Conservation (phyloP, 306 rosid genomes). For the Carpinus fangiana region DNA sequence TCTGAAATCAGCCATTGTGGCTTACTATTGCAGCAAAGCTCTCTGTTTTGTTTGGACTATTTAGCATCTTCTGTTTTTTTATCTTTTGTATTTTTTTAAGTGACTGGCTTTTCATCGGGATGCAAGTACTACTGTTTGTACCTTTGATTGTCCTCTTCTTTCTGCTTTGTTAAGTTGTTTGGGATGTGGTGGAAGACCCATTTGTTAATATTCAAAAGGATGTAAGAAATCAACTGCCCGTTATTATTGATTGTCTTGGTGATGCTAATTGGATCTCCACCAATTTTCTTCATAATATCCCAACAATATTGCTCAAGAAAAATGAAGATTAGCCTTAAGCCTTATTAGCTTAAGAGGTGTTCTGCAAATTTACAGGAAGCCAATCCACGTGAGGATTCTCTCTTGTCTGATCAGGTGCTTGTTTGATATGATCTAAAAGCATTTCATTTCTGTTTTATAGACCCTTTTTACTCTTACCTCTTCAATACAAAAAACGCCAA, state of each 20-base stretch:
- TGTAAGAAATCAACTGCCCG: neutral
- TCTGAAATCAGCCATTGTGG: conserved; percentile 10
- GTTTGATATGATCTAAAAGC: too few relatives aligned
- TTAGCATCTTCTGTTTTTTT: conserved; percentile 19
- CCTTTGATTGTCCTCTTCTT: neutral
- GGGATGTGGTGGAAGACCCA: neutral
- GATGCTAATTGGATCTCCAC: neutral
- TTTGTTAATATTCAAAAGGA: neutral
- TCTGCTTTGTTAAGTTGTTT: neutral
- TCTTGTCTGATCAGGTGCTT: too few relatives aligned
- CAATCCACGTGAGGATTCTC: too few relatives aligned
- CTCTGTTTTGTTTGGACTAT: conserved; percentile 24
- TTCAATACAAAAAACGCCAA: neutral
- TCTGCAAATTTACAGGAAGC: too few relatives aligned
- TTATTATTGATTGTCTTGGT: neutral
- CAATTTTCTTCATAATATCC: neutral
- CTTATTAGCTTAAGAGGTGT: too few relatives aligned
- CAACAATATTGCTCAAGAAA: neutral
- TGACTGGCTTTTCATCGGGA: neutral
- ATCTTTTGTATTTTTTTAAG: conserved; percentile 14
- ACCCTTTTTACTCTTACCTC: neutral
- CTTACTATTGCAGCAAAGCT: conserved; percentile 30
- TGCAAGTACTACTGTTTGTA: neutral
- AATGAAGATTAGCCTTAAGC: neutral
- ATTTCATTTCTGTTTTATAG: too few relatives aligned